A percentile compares a stretch with the other conserved stretches of the same genome.
Evolutionary conservation across 75 land plant species (phyloP).

Genomic region (Pinus tabuliformis): DNA sequence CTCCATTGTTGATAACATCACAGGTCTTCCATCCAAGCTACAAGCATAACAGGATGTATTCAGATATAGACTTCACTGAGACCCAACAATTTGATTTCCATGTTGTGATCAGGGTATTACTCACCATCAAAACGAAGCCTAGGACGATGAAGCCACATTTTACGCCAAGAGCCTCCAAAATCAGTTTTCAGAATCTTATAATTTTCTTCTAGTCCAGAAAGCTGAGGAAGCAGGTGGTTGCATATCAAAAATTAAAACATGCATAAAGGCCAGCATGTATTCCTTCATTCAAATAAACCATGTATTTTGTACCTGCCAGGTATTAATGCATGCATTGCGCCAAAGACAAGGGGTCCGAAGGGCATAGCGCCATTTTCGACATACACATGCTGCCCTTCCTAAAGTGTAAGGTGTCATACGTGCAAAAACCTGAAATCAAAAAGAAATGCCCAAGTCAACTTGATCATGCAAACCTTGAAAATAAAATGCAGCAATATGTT

Average conservation of each 20-base stretch:
- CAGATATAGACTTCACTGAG: not conserved
- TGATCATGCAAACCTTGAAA: not conserved
- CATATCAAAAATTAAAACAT: constrained; percentile 1
- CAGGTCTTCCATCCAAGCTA: not conserved
- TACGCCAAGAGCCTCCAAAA: constrained; percentile 94
- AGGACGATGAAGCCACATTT: constrained; percentile 92
- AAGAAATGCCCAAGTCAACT: not conserved
- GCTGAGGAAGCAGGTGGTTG: constrained; percentile 32
- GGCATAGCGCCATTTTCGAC: constrained; percentile 94
- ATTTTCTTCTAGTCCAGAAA: constrained; percentile 66
- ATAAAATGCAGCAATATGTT: not conserved
- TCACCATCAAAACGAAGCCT: constrained; percentile 92
- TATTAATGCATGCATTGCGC: constrained; percentile 88
- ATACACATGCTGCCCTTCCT: constrained; percentile 93
- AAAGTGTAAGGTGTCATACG: constrained; percentile 72
- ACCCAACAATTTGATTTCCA: constrained; percentile 6
- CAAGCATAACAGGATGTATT: constrained; percentile 5
- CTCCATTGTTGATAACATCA: not conserved
- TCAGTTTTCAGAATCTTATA: constrained; percentile 48
- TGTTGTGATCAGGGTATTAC: not conserved
- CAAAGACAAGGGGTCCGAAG: constrained; percentile 81
- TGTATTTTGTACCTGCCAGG: constrained; percentile 79
- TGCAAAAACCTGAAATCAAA: constrained; percentile 63
- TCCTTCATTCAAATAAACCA: not conserved
- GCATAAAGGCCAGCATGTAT: not conserved